phyloP scores from a whole-genome alignment of 2,329 filamentous ascomycete species.

The Diaporthe ilicicola region DNA sequence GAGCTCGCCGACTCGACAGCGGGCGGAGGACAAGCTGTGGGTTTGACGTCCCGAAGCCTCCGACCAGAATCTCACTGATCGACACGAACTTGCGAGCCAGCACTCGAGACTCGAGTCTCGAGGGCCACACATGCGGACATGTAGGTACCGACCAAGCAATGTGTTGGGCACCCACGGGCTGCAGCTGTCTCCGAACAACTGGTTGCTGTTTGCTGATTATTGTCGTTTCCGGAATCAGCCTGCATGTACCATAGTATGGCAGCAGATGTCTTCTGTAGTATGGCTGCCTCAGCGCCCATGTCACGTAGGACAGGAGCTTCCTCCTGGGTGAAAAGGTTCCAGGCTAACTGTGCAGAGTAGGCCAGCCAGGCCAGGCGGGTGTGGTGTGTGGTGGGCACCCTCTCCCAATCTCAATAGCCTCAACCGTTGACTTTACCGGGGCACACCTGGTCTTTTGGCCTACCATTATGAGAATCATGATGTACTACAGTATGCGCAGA shows the following conservation, averaged over 20 bases:
- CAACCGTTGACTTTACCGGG: neutral
- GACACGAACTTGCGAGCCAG: neutral
- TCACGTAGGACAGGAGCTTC: neutral
- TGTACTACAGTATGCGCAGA: neutral
- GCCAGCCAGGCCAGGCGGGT: neutral
- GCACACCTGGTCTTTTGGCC: neutral
- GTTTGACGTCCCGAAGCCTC: slow-evolving; percentile 5
- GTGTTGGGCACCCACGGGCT: slow-evolving; percentile 18
- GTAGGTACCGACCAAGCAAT: neutral
- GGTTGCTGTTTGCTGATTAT: neutral
- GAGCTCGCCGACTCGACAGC: neutral
- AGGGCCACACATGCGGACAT: neutral
- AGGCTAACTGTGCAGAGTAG: neutral
- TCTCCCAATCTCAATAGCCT: neutral
- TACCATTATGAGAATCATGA: neutral
- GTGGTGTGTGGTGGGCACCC: neutral
- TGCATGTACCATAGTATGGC: no score
- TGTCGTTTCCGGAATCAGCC: neutral
- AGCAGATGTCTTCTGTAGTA: no score
- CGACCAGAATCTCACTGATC: neutral
- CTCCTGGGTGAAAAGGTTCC: neutral
- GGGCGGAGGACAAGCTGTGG: neutral
- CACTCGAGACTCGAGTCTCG: neutral
- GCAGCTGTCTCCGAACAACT: neutral
- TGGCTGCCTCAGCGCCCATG: neutral